Evolutionary conservation across 805 yeast genomes (phyloP), one percentile per base, ranked within the genome.

Genomic region (Ogataea methanolica): DNA sequence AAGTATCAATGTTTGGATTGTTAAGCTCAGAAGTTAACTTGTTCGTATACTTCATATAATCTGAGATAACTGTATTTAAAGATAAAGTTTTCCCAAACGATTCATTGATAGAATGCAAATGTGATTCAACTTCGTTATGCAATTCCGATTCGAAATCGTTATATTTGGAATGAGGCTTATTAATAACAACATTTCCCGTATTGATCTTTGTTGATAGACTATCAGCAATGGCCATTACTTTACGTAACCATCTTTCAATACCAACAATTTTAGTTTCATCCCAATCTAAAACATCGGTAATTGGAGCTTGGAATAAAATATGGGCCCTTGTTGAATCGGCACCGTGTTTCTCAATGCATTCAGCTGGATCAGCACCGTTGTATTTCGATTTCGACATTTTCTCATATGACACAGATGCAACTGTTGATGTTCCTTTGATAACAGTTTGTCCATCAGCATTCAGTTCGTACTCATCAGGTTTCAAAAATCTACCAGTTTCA

Each of bases 351-450:
- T 59, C 61, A 26, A 94, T 90, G 56, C 92, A 87, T 49, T 76
- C 78, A 1, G 73, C 78, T 1, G 98, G 98, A 60, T 92, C 96
- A 2, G 88, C 96, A 15, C 99, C 99, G 60, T 94, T 94, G 61
- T 82, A 83, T 61, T 94, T 94, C 0, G 97, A 91, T 66, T 94
- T 94, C 2, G 97, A 91, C 99, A 94, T 94, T 61, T 94, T 94
- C 61, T 94, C 98, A 61, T 65, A 89, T 0, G 88, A 69, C 1
- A 87, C 63, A 0, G 50, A 47, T 0, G 96, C 88, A 0, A 59
- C 50, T 34, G 62, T 58, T 1, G 84, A 85, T 0, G 84, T 72
- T 0, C 64, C 73, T 33, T 60, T 73, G 8, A 86, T 72, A 4
- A 65, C 55, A 2, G 85, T 83, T 2, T 63, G 64, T 0, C 75